These are phyloP conservation scores for Blastomyces percursus DNA, from an alignment of 2,329 filamentous ascomycete genomes.

Conservation along the genomic window DNA sequence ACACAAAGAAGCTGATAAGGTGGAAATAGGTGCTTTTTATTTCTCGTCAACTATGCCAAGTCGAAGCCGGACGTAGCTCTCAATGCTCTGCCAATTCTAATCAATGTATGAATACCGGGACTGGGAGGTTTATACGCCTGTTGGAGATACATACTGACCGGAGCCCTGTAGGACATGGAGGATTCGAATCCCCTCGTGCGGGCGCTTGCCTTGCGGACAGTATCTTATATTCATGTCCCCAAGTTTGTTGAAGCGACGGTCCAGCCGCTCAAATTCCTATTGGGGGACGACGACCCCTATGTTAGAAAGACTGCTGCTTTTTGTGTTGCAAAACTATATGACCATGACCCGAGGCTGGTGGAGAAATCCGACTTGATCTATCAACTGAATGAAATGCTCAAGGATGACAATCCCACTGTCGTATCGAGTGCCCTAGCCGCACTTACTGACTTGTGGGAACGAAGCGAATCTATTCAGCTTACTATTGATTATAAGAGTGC, in stretches of 20 bases:
- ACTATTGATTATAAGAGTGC: slow-evolving; percentile 97
- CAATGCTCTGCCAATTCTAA: slow-evolving; percentile 78
- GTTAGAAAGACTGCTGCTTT: slow-evolving; percentile 96
- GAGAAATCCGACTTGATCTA: slow-evolving; percentile 89
- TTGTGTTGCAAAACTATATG: slow-evolving; percentile 93
- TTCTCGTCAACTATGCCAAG: slow-evolving; percentile 91
- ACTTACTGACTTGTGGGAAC: slow-evolving; percentile 96
- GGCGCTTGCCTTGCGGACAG: slow-evolving; percentile 82
- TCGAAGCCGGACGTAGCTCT: slow-evolving; percentile 89
- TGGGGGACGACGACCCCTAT: slow-evolving; percentile 83
- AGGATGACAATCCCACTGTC: slow-evolving; percentile 95
- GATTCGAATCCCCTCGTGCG: slow-evolving; percentile 86
- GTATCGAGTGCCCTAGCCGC: slow-evolving; percentile 86
- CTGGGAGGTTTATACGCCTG: background rate
- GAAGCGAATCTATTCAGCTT: slow-evolving; percentile 92
- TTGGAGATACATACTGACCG: slow-evolving; percentile 3
- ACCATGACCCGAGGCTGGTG: slow-evolving; percentile 83
- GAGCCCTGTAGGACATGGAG: slow-evolving; percentile 63
- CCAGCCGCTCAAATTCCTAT: slow-evolving; percentile 66
- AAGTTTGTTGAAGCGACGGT: slow-evolving; percentile 92
- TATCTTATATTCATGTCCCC: slow-evolving; percentile 93
- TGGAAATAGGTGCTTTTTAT: slow-evolving; percentile 76
- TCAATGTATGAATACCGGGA: slow-evolving; percentile 49
- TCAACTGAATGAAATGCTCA: slow-evolving; percentile 72
- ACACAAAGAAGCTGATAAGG: background rate